Evolutionary conservation across 2,329 filamentous ascomycete species (phyloP).

Genomic region (Curvularia spicifera): DNA sequence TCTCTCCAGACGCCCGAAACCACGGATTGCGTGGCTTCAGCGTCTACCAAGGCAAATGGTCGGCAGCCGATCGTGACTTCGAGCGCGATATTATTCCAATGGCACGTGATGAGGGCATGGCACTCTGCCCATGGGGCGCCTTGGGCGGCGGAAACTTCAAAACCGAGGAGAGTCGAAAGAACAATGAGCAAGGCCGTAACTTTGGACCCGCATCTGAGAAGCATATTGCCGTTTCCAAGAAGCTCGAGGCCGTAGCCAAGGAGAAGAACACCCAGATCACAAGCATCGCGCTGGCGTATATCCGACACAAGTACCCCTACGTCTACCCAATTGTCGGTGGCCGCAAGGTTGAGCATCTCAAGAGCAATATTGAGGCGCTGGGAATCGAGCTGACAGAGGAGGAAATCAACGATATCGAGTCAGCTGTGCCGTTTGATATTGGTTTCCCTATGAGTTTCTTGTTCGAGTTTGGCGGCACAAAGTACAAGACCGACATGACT

Average conservation of each 20-base stretch:
- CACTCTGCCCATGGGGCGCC: slow-evolving; percentile 61
- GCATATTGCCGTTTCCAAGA: slow-evolving; percentile 60
- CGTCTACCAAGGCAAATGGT: slow-evolving; percentile 73
- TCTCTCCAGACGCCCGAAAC: slow-evolving; percentile 63
- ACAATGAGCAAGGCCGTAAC: slow-evolving; percentile 46
- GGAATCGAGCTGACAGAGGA: slow-evolving; percentile 57
- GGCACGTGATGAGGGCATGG: slow-evolving; percentile 68
- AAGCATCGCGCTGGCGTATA: slow-evolving; percentile 70
- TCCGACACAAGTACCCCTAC: slow-evolving; percentile 72
- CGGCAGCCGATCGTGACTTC: slow-evolving; percentile 66
- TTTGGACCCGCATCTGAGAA: slow-evolving; percentile 54
- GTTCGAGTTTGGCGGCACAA: slow-evolving; percentile 37
- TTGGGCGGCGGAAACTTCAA: slow-evolving; percentile 58
- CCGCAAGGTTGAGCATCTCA: slow-evolving; percentile 73
- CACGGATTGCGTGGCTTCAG: slow-evolving; percentile 74
- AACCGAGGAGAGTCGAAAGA: slow-evolving; percentile 39
- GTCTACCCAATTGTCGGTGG: slow-evolving; percentile 79
- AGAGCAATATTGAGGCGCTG: slow-evolving; percentile 66
- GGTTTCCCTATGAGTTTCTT: slow-evolving; percentile 62
- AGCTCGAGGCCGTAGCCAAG: slow-evolving; percentile 65
- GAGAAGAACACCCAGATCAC: slow-evolving; percentile 65
- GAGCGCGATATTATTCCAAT: slow-evolving; percentile 74
- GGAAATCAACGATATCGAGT: slow-evolving; percentile 63
- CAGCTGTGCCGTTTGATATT: slow-evolving; percentile 57
- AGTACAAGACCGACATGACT: slow-evolving; percentile 40